phyloP scores from a whole-genome alignment of 768 basidiomycete genomes.

The Tricholoma flavovirens region DNA sequence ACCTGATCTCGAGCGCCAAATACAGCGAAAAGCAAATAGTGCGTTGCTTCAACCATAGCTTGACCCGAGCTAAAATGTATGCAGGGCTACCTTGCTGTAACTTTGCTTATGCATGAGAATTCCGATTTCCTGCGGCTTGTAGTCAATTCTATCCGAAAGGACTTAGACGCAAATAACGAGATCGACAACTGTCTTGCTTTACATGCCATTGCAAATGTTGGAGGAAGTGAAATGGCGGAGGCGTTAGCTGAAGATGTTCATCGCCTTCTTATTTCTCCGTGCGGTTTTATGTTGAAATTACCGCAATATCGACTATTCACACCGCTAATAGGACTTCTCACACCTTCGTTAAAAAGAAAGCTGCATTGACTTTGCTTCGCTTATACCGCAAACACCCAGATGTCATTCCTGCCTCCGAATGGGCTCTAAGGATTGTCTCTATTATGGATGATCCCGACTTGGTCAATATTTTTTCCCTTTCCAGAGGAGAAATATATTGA shows the following conservation, averaged over 20 bases:
- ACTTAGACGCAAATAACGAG: conserved; percentile 91
- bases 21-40: conserved; percentile 99
- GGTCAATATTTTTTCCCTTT: conserved; percentile 33
- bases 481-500: conserved; percentile 3
- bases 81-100: conserved; percentile 96
- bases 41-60: conserved; percentile 24
- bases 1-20: conserved; percentile 90
- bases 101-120: conserved; percentile 97
- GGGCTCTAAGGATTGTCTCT: conserved; percentile 91
- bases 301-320: conserved; percentile 5
- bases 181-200: conserved; percentile 94
- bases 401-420: conserved; percentile 89
- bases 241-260: conserved; percentile 92
- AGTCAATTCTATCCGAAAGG: conserved; percentile 97
- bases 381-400: conserved; percentile 95
- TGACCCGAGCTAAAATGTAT: conserved; percentile 7
- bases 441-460: conserved; percentile 94
- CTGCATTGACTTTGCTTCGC: conserved; percentile 86
- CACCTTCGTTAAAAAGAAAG: conserved; percentile 97
- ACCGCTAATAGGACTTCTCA: conserved; percentile 70
- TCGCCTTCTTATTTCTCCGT: conserved; percentile 92
- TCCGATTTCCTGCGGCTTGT: conserved; percentile 94
- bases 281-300: conserved; percentile 19
- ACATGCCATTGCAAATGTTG: conserved; percentile 97
- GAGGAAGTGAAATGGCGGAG: conserved; percentile 98